phyloP scores from a whole-genome alignment of 179 eudicot genomes.

The Monotropa hypopitys region DNA sequence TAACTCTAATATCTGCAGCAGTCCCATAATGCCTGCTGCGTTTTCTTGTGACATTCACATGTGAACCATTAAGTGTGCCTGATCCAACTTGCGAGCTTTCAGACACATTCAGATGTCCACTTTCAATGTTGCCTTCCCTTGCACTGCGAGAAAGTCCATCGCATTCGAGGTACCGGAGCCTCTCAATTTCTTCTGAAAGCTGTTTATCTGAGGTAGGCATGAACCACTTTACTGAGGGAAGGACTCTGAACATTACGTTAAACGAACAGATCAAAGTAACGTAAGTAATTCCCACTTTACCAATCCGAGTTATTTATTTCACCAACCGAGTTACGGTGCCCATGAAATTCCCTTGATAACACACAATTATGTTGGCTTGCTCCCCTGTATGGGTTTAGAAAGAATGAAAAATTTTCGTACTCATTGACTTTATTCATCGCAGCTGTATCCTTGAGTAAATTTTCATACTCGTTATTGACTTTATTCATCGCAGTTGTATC shows the following conservation, averaged over 20 bases:
- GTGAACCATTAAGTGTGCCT: constrained; percentile 7
- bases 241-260: neutral
- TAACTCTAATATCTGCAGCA: constrained; percentile 17
- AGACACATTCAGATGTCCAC: constrained; percentile 13
- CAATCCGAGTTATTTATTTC: neutral
- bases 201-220: constrained; percentile 33
- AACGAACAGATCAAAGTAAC: neutral
- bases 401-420: neutral
- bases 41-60: constrained; percentile 32
- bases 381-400: neutral
- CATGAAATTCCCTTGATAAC: neutral
- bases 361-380: neutral
- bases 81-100: constrained; percentile 21
- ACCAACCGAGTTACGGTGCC: neutral
- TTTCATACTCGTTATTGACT: neutral
- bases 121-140: constrained; percentile 21
- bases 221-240: neutral
- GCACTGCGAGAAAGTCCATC: constrained; percentile 21
- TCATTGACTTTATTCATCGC: neutral
- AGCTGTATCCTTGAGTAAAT: neutral
- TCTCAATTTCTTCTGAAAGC: constrained; percentile 47
- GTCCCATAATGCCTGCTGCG: constrained; percentile 24
- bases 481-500: neutral
- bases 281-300: neutral
- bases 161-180: constrained; percentile 24